phyloP scores from a whole-genome alignment of 306 rosid genomes.

The Castanea sativa region DNA sequence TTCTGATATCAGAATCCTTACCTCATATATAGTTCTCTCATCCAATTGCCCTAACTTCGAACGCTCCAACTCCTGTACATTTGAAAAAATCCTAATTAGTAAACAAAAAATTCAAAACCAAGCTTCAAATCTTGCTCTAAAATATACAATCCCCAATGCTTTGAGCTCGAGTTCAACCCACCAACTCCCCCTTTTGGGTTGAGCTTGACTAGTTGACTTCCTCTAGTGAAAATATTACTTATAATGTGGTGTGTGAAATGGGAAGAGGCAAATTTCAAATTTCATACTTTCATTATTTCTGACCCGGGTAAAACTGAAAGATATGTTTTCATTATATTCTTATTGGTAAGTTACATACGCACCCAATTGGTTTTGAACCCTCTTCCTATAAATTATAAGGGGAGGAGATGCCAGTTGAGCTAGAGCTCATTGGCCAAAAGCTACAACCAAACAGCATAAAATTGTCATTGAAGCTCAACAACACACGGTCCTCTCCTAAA shows the following conservation, averaged over 20 bases:
- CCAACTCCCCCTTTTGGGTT: too few relatives aligned
- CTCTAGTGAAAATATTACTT: too few relatives aligned
- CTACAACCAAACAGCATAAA: background rate
- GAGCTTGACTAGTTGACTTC: too few relatives aligned
- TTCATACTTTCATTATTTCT: background rate
- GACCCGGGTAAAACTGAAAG: background rate
- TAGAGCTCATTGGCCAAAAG: too few relatives aligned
- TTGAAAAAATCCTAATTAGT: slow-evolving; percentile 19
- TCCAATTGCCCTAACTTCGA: slow-evolving; percentile 70
- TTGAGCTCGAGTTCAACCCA: too few relatives aligned
- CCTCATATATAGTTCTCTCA: slow-evolving; percentile 97
- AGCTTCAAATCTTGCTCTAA: background rate
- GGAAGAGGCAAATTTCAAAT: background rate
- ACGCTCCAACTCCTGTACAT: slow-evolving; percentile 62
- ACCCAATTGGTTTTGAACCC: too few relatives aligned
- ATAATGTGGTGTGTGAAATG: background rate
- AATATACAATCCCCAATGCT: background rate
- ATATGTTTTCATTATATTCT: background rate
- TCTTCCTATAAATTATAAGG: too few relatives aligned
- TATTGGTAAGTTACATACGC: too few relatives aligned
- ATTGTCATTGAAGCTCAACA: background rate
- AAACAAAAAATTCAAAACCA: slow-evolving; percentile 1
- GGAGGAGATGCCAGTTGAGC: too few relatives aligned
- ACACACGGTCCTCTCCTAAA: background rate
- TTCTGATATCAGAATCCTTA: slow-evolving; percentile 42